Percentiles rank a stretch among this genome's conserved stretches.
Evolutionary conservation across 164 flowering plant genomes (phyloP).

Genomic region (Macadamia tetraphylla): DNA sequence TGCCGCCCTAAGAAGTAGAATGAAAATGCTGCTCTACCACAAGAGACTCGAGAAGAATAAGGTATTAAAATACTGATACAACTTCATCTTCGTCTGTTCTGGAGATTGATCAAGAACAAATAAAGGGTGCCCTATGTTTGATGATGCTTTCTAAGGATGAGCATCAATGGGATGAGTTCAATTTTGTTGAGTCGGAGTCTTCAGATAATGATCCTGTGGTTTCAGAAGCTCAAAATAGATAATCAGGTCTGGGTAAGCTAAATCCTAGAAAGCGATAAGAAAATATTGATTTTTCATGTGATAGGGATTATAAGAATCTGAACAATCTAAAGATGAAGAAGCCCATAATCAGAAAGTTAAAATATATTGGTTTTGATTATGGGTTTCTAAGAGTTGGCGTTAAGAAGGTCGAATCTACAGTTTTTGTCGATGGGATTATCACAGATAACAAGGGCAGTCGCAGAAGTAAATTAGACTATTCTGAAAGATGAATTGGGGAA

Average conservation of each 20-base stretch:
- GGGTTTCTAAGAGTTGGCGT: constrained; percentile 22
- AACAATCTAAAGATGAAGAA: constrained; percentile 15
- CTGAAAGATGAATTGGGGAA: too few relatives aligned
- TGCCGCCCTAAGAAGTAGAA: constrained; percentile 57
- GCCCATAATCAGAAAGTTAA: constrained; percentile 23
- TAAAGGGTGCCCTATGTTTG: constrained; percentile 70
- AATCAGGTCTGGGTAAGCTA: constrained; percentile 30
- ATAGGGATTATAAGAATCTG: constrained; percentile 15
- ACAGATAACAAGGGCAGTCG: constrained; percentile 10
- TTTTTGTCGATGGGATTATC: constrained; percentile 14
- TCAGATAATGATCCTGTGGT: constrained; percentile 63
- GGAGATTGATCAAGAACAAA: constrained; percentile 65
- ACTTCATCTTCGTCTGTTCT: constrained; percentile 46
- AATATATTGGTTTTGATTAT: constrained; percentile 26
- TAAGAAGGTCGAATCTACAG: constrained; percentile 31
- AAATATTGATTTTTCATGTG: constrained; percentile 5
- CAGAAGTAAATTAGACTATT: too few relatives aligned
- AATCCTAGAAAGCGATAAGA: constrained; percentile 11
- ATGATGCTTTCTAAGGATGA: constrained; percentile 83
- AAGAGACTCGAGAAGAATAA: constrained; percentile 33
- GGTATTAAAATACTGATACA: constrained; percentile 23
- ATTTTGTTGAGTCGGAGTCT: constrained; percentile 42
- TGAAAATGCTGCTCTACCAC: constrained; percentile 28
- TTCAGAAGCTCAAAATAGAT: constrained; percentile 37
- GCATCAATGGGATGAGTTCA: constrained; percentile 28